These are phyloP conservation scores for Hypoxylon lienhwacheense DNA, from an alignment of 495 filamentous ascomycete genomes.

Conservation along the genomic window DNA sequence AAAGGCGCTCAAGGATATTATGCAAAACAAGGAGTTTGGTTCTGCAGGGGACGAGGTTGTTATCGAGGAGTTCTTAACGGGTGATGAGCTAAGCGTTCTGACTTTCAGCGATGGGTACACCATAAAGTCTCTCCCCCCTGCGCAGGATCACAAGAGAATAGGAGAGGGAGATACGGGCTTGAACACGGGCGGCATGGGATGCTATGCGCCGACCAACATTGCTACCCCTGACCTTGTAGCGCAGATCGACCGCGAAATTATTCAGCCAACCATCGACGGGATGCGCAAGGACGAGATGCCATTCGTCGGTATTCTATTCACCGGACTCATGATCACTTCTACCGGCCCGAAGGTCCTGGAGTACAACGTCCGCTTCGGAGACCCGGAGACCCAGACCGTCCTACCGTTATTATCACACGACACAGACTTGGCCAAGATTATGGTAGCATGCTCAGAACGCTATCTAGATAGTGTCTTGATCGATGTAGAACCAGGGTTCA, in stretches of 20 bases:
- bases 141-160: constrained; percentile 95
- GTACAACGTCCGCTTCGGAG: constrained; percentile 96
- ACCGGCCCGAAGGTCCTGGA: constrained; percentile 86
- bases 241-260: constrained; percentile 76
- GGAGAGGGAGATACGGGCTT: constrained; percentile 88
- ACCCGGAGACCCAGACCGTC: constrained; percentile 94
- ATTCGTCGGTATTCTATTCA: constrained; percentile 88
- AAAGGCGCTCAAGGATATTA: constrained; percentile 80
- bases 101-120: constrained; percentile 90
- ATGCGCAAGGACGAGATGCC: constrained; percentile 79
- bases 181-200: constrained; percentile 98
- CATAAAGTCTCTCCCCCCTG: constrained; percentile 81
- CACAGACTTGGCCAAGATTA: constrained; percentile 86
- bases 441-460: constrained; percentile 78
- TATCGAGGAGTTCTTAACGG: constrained; percentile 91
- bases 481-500: constrained; percentile 66
- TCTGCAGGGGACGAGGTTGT: constrained; percentile 88
- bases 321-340: constrained; percentile 92
- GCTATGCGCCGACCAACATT: constrained; percentile 88
- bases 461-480: constrained; percentile 72
- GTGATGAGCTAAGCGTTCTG: constrained; percentile 89
- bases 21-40: constrained; percentile 86
- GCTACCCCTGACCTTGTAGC: constrained; percentile 73
- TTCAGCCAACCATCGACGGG: constrained; percentile 87
- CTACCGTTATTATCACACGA: constrained; percentile 77